These are phyloP conservation scores for Orbilia oligospora DNA, from an alignment of 2,329 filamentous ascomycete genomes.

Conservation along the genomic window DNA sequence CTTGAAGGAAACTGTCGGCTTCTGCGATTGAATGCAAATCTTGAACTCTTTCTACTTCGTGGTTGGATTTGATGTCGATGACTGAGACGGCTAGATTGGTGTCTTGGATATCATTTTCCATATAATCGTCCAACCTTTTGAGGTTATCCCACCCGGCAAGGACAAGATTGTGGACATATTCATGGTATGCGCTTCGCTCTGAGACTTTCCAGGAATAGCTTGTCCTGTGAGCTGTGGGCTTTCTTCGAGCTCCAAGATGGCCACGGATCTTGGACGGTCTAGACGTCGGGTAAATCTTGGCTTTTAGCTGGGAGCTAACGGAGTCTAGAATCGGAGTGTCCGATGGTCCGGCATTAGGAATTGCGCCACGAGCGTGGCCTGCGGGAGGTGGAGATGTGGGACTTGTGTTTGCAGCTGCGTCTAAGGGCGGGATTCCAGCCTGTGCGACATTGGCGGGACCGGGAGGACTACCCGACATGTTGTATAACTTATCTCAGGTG, in stretches of 20 bases:
- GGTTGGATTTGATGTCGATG: slow-evolving; percentile 62
- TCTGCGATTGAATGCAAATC: slow-evolving; percentile 33
- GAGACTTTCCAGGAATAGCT: slow-evolving; percentile 45
- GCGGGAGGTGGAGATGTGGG: slow-evolving; percentile 28
- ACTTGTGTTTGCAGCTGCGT: background rate
- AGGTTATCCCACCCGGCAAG: slow-evolving; percentile 65
- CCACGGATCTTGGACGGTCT: slow-evolving; percentile 11
- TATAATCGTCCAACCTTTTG: slow-evolving; percentile 62
- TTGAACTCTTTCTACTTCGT: slow-evolving; percentile 38
- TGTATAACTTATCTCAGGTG: background rate
- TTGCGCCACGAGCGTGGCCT: slow-evolving; percentile 37
- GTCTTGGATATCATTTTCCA: slow-evolving; percentile 61
- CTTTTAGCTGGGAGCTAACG: slow-evolving; percentile 1
- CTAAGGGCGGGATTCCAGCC: slow-evolving; percentile 6
- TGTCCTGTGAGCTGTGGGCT: slow-evolving; percentile 37
- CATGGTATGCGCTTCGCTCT: slow-evolving; percentile 60
- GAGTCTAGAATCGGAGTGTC: slow-evolving; percentile 34
- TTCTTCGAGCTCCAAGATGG: slow-evolving; percentile 24
- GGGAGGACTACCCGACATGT: slow-evolving; percentile 32
- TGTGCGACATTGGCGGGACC: slow-evolving; percentile 31
- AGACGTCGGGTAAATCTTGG: slow-evolving; percentile 1
- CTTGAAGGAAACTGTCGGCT: slow-evolving; percentile 43
- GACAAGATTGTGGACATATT: slow-evolving; percentile 63
- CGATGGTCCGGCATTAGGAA: slow-evolving; percentile 27
- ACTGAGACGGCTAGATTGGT: slow-evolving; percentile 63